Conservation (phyloP, 2,329 filamentous ascomycete species). For the Arthrobotrys pseudoclavata region DNA sequence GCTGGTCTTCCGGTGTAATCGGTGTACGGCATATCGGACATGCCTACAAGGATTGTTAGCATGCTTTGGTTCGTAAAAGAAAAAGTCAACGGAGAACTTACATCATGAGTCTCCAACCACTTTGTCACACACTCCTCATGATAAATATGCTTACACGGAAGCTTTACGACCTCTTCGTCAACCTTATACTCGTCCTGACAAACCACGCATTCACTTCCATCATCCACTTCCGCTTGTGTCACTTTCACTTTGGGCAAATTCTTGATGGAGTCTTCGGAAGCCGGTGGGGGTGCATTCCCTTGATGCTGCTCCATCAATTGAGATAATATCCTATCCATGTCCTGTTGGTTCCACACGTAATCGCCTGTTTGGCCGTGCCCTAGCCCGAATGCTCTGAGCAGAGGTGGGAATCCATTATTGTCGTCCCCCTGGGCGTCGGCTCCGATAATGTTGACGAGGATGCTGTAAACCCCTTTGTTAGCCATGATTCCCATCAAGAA, state of each 20-base stretch:
- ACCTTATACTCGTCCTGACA: conserved; percentile 88
- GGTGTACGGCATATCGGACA: conserved; percentile 63
- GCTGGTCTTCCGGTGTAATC: conserved; percentile 61
- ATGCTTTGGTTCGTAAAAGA: not conserved
- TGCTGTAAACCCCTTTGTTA: conserved; percentile 12
- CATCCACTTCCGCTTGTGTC: conserved; percentile 77
- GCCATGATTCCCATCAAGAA: not conserved
- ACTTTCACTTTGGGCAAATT: conserved; percentile 79
- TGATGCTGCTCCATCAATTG: conserved; percentile 88
- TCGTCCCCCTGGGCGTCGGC: conserved; percentile 26
- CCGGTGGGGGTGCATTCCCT: conserved; percentile 84
- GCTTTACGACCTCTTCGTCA: conserved; percentile 78
- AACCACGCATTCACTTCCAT: conserved; percentile 88
- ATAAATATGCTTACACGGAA: conserved; percentile 82
- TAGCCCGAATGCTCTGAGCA: conserved; percentile 53
- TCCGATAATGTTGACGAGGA: conserved; percentile 49
- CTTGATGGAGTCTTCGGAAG: conserved; percentile 79
- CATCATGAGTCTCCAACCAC: conserved; percentile 63
- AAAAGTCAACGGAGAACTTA: conserved; percentile 36
- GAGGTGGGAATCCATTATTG: conserved; percentile 37
- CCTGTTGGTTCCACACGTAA: conserved; percentile 90
- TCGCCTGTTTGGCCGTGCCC: conserved; percentile 73
- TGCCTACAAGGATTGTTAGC: conserved; percentile 55
- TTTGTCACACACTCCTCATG: conserved; percentile 63
- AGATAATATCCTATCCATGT: conserved; percentile 87